Evolutionary conservation across 2,329 filamentous ascomycete genomes (phyloP).

Genomic region (Colletotrichum sp.): DNA sequence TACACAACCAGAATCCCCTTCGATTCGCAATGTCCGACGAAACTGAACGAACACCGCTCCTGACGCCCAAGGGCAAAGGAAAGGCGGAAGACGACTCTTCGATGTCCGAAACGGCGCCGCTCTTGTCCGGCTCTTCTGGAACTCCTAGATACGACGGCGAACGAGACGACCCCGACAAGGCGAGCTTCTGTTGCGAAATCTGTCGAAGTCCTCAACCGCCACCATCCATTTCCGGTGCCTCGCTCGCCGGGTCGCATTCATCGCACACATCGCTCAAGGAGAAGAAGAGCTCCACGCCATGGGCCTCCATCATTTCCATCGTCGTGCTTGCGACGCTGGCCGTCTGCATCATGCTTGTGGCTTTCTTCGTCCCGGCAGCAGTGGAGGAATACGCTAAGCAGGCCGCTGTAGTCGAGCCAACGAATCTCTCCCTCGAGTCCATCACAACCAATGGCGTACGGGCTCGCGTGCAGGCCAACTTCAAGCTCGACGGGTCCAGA

Average conservation of each 20-base stretch:
- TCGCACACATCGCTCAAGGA: constrained; percentile 24
- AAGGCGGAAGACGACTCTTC: constrained; percentile 26
- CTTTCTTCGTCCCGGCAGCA: constrained; percentile 80
- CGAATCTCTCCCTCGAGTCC: constrained; percentile 82
- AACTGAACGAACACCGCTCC: constrained; percentile 50
- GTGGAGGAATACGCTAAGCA: constrained; percentile 87
- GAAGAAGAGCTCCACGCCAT: constrained; percentile 56
- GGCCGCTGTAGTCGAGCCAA: constrained; percentile 82
- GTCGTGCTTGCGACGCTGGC: constrained; percentile 65
- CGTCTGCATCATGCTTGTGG: constrained; percentile 74
- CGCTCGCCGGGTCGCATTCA: constrained; percentile 17
- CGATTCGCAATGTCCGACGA: constrained; percentile 42
- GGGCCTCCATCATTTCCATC: constrained; percentile 82
- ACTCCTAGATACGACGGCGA: constrained; percentile 45
- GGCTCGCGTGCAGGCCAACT: constrained; percentile 81
- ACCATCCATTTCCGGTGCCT: neutral
- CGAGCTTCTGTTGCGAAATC: neutral
- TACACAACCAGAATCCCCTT: neutral
- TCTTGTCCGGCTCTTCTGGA: constrained; percentile 45
- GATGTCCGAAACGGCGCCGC: constrained; percentile 54
- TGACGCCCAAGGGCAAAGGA: constrained; percentile 37
- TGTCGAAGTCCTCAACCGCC: constrained; percentile 22
- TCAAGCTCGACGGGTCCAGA: constrained; percentile 78
- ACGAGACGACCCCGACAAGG: constrained; percentile 28
- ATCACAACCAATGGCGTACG: constrained; percentile 80